Conservation (phyloP, 306 rosid species). For the Coriaria nepalensis region DNA sequence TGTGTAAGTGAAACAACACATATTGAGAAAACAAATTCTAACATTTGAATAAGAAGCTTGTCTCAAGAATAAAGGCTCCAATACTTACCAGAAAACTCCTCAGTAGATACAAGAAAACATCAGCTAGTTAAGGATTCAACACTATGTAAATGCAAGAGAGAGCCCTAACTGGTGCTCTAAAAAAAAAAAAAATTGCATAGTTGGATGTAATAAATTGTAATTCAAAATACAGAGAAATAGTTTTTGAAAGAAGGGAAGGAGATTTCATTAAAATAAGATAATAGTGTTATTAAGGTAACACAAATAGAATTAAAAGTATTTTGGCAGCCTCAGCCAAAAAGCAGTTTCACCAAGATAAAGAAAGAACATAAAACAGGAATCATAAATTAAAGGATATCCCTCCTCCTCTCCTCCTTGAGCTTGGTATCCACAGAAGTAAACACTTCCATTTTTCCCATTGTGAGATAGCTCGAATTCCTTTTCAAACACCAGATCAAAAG, state of each 20-base stretch:
- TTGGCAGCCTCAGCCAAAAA: not conserved
- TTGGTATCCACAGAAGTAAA: slow-evolving; percentile 60
- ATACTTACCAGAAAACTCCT: slow-evolving; percentile 25
- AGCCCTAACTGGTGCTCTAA: not conserved
- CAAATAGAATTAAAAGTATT: too few relatives aligned
- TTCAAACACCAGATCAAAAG: slow-evolving; percentile 64
- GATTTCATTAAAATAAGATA: too few relatives aligned
- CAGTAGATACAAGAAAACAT: slow-evolving; percentile 27
- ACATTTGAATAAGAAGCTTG: not conserved
- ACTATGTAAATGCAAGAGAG: not conserved
- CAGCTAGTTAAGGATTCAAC: slow-evolving; percentile 26
- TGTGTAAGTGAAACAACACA: slow-evolving; percentile 9
- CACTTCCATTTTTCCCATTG: slow-evolving; percentile 50
- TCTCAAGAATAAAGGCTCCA: not conserved
- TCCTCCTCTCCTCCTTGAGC: slow-evolving; percentile 13
- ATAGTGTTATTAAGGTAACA: too few relatives aligned
- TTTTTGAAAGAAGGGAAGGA: too few relatives aligned
- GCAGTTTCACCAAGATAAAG: not conserved
- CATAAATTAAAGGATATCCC: slow-evolving; percentile 47
- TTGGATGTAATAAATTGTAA: too few relatives aligned
- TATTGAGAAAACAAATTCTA: not conserved
- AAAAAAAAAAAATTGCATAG: too few relatives aligned
- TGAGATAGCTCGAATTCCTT: slow-evolving; percentile 80
- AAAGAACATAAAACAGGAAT: not conserved
- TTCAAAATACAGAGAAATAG: too few relatives aligned